phyloP scores from a whole-genome alignment of 2,329 filamentous ascomycete species.

The Ophiostoma sp. region DNA sequence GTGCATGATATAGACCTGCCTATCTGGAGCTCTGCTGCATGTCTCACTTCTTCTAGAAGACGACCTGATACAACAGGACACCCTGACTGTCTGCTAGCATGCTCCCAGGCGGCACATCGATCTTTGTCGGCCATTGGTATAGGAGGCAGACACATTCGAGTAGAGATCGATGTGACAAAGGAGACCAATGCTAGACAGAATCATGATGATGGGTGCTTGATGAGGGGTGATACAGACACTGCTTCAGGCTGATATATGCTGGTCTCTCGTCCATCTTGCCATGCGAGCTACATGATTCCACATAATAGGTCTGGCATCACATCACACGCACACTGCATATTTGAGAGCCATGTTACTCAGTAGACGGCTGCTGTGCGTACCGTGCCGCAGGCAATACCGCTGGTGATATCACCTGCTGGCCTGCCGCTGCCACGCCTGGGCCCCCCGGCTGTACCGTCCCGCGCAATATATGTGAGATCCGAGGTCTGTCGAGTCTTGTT shows the following conservation, averaged over 20 bases:
- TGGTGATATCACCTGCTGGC: not conserved
- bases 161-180: not conserved
- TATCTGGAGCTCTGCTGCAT: no score
- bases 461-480: not conserved
- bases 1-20: no score
- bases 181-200: no score
- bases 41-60: no score
- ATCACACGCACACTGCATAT: not conserved
- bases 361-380: not conserved
- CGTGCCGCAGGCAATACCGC: not conserved
- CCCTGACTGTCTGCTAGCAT: no score
- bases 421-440: not conserved
- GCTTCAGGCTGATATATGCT: not conserved
- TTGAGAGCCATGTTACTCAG: no score
- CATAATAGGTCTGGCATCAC: not conserved
- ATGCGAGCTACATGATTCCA: not conserved
- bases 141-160: not conserved
- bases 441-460: not conserved
- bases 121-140: no score
- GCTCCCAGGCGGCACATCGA: no score
- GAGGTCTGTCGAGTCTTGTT: not conserved
- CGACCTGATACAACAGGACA: no score
- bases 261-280: not conserved
- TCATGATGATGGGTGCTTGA: not conserved
- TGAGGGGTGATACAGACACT: not conserved